Evolutionary conservation across 768 basidiomycete species (phyloP), one percentile per base, ranked within the genome.

Genomic region (Termitomyces sp.): DNA sequence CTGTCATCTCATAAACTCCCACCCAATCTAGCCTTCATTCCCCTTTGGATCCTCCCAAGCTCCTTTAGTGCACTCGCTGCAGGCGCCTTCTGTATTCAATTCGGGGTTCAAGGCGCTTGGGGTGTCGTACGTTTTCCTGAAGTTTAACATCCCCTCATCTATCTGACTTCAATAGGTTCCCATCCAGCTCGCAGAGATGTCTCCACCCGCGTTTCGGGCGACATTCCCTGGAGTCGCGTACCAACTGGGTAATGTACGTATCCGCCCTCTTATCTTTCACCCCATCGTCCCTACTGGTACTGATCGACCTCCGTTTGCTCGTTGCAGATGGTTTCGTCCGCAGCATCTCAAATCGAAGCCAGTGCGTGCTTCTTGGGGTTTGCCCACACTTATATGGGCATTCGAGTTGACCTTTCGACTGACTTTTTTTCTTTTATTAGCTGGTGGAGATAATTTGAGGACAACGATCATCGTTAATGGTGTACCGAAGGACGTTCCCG

Each of bases 61-160:
- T 71, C 78, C 1, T 95, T 95, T 69, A 68, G 80, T 1, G 79
- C 75, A 1, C 85, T 97, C 9, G 66, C 90, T 0, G 91, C 90
- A 0, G 92, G 92, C 9, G 93, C 92, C 0, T 96, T 95, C 73
- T 92, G 82, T 63, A 75, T 93, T 16, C 92, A 95, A 65, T 83
- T 91, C 62, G 91, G 90, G 50, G 90, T 95, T 0, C 94, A 96
- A 68, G 92, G 92, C 2, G 92, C 91, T 37, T 93, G 90, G 90
- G 91, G 91, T 63, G 86, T 92, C 11, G 89, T 92, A 66, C 62
- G 87, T 68, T 75, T 17, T 9, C 0, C 16, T 17, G 1, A 16
- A 32, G 6, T 77, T 12, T 75, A 78, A 60, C 82, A 41, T 11
- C 10, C 9, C 17, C 21, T 32, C 23, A 19, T 19, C 17, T 46